phyloP scores from a whole-genome alignment of 1,284 basidiomycete species.

The Trametes versicolor region DNA sequence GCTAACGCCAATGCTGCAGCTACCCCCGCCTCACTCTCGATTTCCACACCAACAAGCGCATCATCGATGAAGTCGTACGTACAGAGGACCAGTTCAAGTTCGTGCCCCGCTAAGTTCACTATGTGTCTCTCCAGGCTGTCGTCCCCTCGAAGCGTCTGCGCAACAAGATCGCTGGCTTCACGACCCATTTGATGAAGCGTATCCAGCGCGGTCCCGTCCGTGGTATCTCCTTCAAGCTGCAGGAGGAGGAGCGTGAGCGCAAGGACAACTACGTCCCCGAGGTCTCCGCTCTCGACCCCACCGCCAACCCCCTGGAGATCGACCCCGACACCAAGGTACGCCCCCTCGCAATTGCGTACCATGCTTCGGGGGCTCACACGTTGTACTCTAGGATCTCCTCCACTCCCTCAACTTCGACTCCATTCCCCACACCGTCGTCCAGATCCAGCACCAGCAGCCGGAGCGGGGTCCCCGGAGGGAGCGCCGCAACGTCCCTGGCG shows the following conservation, averaged over 20 bases:
- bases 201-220: constrained; percentile 99
- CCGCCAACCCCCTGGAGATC: constrained; percentile 80
- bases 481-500: constrained; percentile 87
- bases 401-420: constrained; percentile 92
- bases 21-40: constrained; percentile 97
- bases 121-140: constrained; percentile 69
- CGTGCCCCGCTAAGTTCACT: not conserved
- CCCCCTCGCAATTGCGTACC: constrained; percentile 23
- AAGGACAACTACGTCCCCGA: constrained; percentile 99
- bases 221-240: constrained; percentile 99
- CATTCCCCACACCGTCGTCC: constrained; percentile 78
- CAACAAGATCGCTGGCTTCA: constrained; percentile 99
- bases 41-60: constrained; percentile 99
- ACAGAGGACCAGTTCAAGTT: not conserved
- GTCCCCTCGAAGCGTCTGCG: constrained; percentile 99
- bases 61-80: constrained; percentile 98
- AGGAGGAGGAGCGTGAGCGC: constrained; percentile 99
- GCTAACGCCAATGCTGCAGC: constrained; percentile 51
- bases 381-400: constrained; percentile 76
- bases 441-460: constrained; percentile 72
- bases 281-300: constrained; percentile 91
- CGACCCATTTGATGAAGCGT: constrained; percentile 99
- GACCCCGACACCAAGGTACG: constrained; percentile 92
- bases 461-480: constrained; percentile 82
- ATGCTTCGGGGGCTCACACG: not conserved